Conservation (phyloP, 176 grass and related monocot genomes). For the Phoenix roebelenii region DNA sequence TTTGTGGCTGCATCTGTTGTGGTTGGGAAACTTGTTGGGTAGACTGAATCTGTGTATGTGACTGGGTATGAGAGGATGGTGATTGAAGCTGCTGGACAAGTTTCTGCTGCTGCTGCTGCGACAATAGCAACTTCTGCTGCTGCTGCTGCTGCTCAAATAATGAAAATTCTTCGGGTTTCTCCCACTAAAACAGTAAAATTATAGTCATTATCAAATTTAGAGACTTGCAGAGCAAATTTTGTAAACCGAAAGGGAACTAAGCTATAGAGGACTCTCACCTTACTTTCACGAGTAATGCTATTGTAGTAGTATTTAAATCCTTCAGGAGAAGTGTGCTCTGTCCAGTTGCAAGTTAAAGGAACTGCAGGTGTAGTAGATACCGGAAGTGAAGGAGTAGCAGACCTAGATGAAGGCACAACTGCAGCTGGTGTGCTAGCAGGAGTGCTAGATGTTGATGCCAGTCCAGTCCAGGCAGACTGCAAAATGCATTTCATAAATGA, state of each 20-base stretch:
- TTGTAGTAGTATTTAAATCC: conserved; percentile 99
- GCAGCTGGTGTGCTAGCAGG: conserved; percentile 40
- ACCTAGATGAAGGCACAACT: conserved; percentile 33
- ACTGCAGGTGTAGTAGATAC: conserved; percentile 44
- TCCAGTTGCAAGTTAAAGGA: conserved; percentile 86
- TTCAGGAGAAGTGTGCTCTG: conserved; percentile 88
- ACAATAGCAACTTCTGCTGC: conserved; percentile 79
- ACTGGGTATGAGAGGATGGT: conserved; percentile 46
- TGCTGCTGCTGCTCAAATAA: conserved; percentile 77
- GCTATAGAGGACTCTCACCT: conserved; percentile 24
- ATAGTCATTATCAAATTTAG: not conserved
- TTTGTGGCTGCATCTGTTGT: conserved; percentile 66
- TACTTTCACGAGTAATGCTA: conserved; percentile 73
- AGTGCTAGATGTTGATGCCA: conserved; percentile 33
- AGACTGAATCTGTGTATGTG: conserved; percentile 40
- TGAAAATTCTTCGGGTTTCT: conserved; percentile 89
- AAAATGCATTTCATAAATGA: conserved; percentile 13
- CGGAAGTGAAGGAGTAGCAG: conserved; percentile 33
- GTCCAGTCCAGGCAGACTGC: conserved; percentile 33
- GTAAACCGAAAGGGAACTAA: not conserved
- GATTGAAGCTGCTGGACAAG: conserved; percentile 80
- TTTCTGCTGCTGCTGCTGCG: conserved; percentile 94
- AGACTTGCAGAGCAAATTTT: too few relatives aligned
- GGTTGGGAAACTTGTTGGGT: conserved; percentile 50
- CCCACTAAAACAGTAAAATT: conserved; percentile 54